phyloP scores from a whole-genome alignment of 2,329 filamentous ascomycete genomes.

The Exserohilum turcica region DNA sequence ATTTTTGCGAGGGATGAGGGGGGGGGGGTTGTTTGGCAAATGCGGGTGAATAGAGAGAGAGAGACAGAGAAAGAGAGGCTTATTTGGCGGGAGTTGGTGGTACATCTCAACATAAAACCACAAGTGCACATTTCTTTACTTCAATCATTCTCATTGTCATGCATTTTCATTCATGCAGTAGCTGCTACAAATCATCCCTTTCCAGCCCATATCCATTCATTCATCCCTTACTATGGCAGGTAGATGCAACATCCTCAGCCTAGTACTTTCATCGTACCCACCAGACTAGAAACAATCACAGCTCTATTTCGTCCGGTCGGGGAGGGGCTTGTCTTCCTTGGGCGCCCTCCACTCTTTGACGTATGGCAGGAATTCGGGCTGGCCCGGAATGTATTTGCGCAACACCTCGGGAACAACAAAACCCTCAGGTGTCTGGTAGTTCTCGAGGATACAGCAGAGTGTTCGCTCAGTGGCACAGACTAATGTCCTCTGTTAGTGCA shows the following conservation, averaged over 20 bases:
- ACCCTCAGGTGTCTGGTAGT: constrained; percentile 88
- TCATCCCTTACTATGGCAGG: background rate
- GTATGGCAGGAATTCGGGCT: constrained; percentile 87
- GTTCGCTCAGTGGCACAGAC: constrained; percentile 90
- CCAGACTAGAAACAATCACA: accelerated
- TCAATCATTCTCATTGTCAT: too few species aligned
- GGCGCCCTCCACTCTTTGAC: constrained; percentile 67
- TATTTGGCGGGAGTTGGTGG: background rate
- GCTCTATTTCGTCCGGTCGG: constrained; percentile 25
- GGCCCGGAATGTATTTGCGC: constrained; percentile 76
- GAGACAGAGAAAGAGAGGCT: too few species aligned
- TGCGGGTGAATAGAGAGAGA: background rate
- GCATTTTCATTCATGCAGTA: background rate
- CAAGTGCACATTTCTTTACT: background rate
- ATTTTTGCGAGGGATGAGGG: too few species aligned
- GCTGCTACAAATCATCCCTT: background rate
- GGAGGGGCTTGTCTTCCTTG: constrained; percentile 36
- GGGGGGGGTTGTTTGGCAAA: background rate
- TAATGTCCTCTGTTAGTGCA: background rate
- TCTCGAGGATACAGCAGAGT: constrained; percentile 93
- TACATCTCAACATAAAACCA: background rate
- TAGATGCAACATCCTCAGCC: background rate
- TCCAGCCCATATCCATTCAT: background rate
- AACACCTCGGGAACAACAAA: constrained; percentile 45
- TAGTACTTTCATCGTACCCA: background rate